These are phyloP conservation scores for Fomitopsis serialis DNA, from an alignment of 768 basidiomycete genomes.

Conservation along the genomic window DNA sequence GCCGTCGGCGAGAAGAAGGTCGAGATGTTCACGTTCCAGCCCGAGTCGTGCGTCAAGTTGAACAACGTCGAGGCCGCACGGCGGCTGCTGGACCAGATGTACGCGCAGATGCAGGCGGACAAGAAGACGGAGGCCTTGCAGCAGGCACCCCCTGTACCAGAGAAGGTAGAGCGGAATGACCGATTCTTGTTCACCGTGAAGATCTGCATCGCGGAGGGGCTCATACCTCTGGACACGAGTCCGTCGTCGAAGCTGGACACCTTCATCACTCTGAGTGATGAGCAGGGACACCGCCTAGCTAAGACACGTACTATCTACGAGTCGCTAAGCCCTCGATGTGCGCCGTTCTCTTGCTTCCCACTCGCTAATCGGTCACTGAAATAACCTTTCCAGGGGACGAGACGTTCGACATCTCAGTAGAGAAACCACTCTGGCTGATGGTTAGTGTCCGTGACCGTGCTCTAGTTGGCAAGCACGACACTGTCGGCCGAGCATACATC, in stretches of 20 bases:
- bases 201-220: constrained; percentile 83
- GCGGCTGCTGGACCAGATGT: constrained; percentile 88
- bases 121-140: constrained; percentile 64
- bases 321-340: constrained; percentile 83
- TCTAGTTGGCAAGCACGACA: constrained; percentile 88
- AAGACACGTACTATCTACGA: constrained; percentile 98
- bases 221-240: constrained; percentile 72
- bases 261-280: constrained; percentile 92
- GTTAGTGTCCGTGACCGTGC: constrained; percentile 90
- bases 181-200: constrained; percentile 91
- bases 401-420: constrained; percentile 91
- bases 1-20: constrained; percentile 82
- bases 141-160: constrained; percentile 62
- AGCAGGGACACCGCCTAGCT: constrained; percentile 81
- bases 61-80: constrained; percentile 96
- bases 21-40: constrained; percentile 91
- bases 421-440: constrained; percentile 95
- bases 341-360: constrained; percentile 22
- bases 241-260: constrained; percentile 83
- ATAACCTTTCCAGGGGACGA: constrained; percentile 75
- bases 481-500: constrained; percentile 85
- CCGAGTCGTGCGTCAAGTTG: constrained; percentile 93
- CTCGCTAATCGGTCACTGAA: constrained; percentile 3
- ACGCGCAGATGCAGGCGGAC: constrained; percentile 87
- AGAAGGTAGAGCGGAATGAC: constrained; percentile 48